Conservation (phyloP, 1,139 yeast species). For the Yamadazyma friedrichii region DNA sequence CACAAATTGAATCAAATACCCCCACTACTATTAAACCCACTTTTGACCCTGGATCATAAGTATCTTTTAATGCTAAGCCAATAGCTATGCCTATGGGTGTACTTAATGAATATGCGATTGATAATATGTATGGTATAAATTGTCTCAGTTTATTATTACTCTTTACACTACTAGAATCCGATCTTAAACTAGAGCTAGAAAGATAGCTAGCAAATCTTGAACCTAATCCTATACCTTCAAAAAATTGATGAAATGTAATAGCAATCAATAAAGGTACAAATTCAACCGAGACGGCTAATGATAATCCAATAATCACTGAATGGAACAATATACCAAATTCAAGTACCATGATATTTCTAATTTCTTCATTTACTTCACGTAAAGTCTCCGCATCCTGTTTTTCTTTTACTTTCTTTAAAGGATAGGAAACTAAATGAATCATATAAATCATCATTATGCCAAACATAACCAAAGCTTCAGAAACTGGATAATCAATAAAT, state of each 20-base stretch:
- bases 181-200: too few species aligned
- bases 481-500: slow-evolving; percentile 32
- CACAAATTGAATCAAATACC: slow-evolving; percentile 35
- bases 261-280: slow-evolving; percentile 35
- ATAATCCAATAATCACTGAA: slow-evolving; percentile 40
- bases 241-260: slow-evolving; percentile 38
- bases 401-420: slow-evolving; percentile 4
- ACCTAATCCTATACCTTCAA: slow-evolving; percentile 42
- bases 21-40: slow-evolving; percentile 37
- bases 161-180: too few species aligned
- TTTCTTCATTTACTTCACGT: neutral
- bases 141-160: too few species aligned
- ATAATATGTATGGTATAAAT: slow-evolving; percentile 36
- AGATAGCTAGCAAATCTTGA: slow-evolving; percentile 28
- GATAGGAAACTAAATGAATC: slow-evolving; percentile 28
- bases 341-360: slow-evolving; percentile 24
- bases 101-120: slow-evolving; percentile 30
- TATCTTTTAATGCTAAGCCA: slow-evolving; percentile 34
- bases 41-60: slow-evolving; percentile 34
- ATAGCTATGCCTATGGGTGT: slow-evolving; percentile 39
- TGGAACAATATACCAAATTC: slow-evolving; percentile 43
- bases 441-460: slow-evolving; percentile 31
- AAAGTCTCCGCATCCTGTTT: too few species aligned
- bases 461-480: slow-evolving; percentile 33
- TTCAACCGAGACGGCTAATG: slow-evolving; percentile 34